Evolutionary conservation across 768 basidiomycete genomes (phyloP).

Genomic region (Naematelia aurantialba): DNA sequence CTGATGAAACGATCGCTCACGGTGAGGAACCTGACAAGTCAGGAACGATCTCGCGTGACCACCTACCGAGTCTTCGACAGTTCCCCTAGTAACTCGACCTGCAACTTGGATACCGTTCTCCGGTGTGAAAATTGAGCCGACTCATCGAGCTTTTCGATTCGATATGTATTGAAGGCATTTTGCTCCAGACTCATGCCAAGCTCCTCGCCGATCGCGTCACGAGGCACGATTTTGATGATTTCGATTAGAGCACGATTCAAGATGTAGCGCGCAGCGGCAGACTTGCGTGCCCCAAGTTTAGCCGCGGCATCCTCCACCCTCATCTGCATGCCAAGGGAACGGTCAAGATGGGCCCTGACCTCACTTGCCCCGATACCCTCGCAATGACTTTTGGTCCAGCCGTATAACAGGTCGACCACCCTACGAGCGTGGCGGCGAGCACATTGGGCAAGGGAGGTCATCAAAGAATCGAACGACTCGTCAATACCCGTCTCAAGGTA

Average conservation of each 20-base stretch:
- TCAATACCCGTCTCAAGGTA: constrained; percentile 72
- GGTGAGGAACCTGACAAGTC: constrained; percentile 65
- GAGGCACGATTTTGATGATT: constrained; percentile 67
- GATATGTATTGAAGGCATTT: constrained; percentile 75
- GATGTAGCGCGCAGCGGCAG: constrained; percentile 76
- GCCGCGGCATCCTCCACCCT: constrained; percentile 44
- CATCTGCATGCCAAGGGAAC: constrained; percentile 29
- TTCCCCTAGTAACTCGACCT: constrained; percentile 77
- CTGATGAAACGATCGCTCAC: constrained; percentile 87
- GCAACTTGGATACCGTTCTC: constrained; percentile 73
- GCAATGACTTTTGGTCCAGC: constrained; percentile 76
- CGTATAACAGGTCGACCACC: constrained; percentile 79
- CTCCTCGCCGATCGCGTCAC: constrained; percentile 72
- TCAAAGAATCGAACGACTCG: constrained; percentile 72
- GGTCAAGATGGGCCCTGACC: constrained; percentile 43
- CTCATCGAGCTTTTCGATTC: constrained; percentile 51
- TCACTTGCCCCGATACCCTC: constrained; percentile 52
- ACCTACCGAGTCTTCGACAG: constrained; percentile 73
- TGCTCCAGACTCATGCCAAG: constrained; percentile 80
- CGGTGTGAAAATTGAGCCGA: constrained; percentile 69
- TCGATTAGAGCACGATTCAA: constrained; percentile 81
- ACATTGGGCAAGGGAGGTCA: constrained; percentile 79
- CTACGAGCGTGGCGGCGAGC: constrained; percentile 78
- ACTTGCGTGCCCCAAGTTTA: constrained; percentile 42
- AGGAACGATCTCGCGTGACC: background rate